A percentile compares a stretch with the other conserved stretches of the same genome.
Evolutionary conservation across 768 basidiomycete genomes (phyloP).

Genomic region (Pleurotus tuber-regium): DNA sequence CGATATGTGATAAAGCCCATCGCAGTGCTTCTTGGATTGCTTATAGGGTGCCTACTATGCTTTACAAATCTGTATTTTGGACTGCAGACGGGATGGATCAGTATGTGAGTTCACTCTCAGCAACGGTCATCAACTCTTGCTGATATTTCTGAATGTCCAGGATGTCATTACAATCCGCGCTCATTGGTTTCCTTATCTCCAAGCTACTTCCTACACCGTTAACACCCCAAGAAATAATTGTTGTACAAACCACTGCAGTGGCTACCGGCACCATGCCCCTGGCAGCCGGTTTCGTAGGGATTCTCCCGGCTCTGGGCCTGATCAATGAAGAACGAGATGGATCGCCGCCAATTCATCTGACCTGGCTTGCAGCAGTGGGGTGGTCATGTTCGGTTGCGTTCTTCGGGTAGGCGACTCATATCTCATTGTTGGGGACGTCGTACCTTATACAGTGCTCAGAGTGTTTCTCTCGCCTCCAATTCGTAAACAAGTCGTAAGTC

Average conservation of each 20-base stretch:
- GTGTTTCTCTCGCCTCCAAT: slow-evolving; percentile 97
- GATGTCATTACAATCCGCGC: slow-evolving; percentile 95
- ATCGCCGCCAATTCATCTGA: slow-evolving; percentile 67
- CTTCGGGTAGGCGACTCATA: slow-evolving; percentile 61
- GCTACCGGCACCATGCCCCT: slow-evolving; percentile 91
- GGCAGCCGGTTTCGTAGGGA: slow-evolving; percentile 86
- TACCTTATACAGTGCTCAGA: slow-evolving; percentile 31
- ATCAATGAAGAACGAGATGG: slow-evolving; percentile 78
- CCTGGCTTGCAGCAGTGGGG: slow-evolving; percentile 68
- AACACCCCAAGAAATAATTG: slow-evolving; percentile 90
- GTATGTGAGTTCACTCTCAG: slow-evolving; percentile 52
- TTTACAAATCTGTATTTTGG: slow-evolving; percentile 92
- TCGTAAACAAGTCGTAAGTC: slow-evolving; percentile 85
- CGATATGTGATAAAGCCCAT: slow-evolving; percentile 22
- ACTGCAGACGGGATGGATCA: slow-evolving; percentile 88
- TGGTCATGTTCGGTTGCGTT: slow-evolving; percentile 95
- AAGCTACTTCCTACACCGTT: slow-evolving; percentile 68
- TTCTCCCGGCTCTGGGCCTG: slow-evolving; percentile 84
- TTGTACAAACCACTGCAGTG: slow-evolving; percentile 93
- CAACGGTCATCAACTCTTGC: neutral
- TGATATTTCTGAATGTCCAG: slow-evolving; percentile 33
- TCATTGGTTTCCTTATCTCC: slow-evolving; percentile 88
- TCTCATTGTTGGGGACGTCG: neutral
- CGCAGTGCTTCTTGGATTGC: slow-evolving; percentile 75
- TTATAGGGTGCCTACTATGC: slow-evolving; percentile 84